Conservation (phyloP, 2,329 filamentous ascomycete genomes). For the Emericellopsis cladophorae region DNA sequence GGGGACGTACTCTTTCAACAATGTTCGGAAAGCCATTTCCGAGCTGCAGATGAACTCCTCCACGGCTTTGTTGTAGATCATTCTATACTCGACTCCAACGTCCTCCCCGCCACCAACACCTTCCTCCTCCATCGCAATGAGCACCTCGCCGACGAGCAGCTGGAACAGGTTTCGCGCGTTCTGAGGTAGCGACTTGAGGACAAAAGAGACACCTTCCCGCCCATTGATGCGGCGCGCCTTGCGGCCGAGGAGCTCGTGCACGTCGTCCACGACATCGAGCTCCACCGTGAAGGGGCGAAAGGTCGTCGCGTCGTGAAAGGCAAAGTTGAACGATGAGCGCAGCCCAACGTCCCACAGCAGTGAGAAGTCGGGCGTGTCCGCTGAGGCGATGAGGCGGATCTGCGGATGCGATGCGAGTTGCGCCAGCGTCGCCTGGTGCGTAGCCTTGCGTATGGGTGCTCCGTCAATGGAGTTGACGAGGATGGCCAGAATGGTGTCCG, state of each 20-base stretch:
- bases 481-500: slow-evolving; percentile 41
- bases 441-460: slow-evolving; percentile 56
- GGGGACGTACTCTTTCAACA: slow-evolving; percentile 70
- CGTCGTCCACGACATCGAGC: slow-evolving; percentile 76
- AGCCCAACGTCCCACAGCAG: slow-evolving; percentile 81
- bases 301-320: slow-evolving; percentile 91
- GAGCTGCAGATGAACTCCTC: slow-evolving; percentile 96
- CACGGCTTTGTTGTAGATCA: slow-evolving; percentile 87
- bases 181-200: slow-evolving; percentile 79
- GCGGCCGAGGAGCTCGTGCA: slow-evolving; percentile 75
- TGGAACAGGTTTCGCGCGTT: slow-evolving; percentile 83
- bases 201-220: slow-evolving; percentile 83
- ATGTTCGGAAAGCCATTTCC: slow-evolving; percentile 86
- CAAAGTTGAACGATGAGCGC: slow-evolving; percentile 71
- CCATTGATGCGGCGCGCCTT: slow-evolving; percentile 71
- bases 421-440: slow-evolving; percentile 60
- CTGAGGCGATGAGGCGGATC: slow-evolving; percentile 65
- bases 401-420: slow-evolving; percentile 62
- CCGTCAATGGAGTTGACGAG: slow-evolving; percentile 84
- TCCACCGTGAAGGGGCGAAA: slow-evolving; percentile 64
- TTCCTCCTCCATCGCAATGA: slow-evolving; percentile 57
- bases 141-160: slow-evolving; percentile 71
- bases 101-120: slow-evolving; percentile 34
- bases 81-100: slow-evolving; percentile 74
- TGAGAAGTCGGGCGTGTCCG: slow-evolving; percentile 78